phyloP scores from a whole-genome alignment of 805 yeast species.

The Candida ipomoeae region DNA sequence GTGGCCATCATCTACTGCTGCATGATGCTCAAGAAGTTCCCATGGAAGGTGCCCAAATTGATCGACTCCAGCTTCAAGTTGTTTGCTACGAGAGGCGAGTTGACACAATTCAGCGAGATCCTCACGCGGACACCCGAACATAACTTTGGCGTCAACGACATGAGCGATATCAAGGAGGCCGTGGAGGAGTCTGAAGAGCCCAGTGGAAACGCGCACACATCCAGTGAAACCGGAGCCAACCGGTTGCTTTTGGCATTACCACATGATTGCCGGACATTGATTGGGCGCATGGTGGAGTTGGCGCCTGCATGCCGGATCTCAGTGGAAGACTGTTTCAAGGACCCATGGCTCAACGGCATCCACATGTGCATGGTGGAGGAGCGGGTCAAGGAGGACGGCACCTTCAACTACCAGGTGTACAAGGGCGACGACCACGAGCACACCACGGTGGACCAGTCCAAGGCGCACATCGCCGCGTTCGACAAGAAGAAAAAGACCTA shows the following conservation, averaged over 20 bases:
- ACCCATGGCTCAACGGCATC: slow-evolving; percentile 61
- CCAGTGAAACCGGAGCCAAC: slow-evolving; percentile 65
- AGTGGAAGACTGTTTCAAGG: slow-evolving; percentile 75
- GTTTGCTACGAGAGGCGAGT: slow-evolving; percentile 72
- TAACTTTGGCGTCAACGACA: slow-evolving; percentile 14
- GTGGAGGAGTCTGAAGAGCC: slow-evolving; percentile 16
- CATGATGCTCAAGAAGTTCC: slow-evolving; percentile 87
- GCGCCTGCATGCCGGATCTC: slow-evolving; percentile 83
- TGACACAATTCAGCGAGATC: slow-evolving; percentile 54
- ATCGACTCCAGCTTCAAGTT: slow-evolving; percentile 79
- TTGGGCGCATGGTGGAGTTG: slow-evolving; percentile 72
- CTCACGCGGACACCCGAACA: slow-evolving; percentile 50
- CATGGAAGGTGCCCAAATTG: slow-evolving; percentile 89
- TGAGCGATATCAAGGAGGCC: slow-evolving; percentile 20
- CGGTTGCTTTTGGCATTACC: slow-evolving; percentile 69
- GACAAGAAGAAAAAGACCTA: slow-evolving; percentile 67
- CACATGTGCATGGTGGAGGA: slow-evolving; percentile 66
- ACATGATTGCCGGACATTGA: slow-evolving; percentile 60
- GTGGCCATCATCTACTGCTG: slow-evolving; percentile 87
- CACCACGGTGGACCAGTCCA: slow-evolving; percentile 86
- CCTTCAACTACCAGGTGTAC: slow-evolving; percentile 33
- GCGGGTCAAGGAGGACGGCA: slow-evolving; percentile 33
- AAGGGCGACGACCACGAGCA: slow-evolving; percentile 67
- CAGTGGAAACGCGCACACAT: slow-evolving; percentile 49
- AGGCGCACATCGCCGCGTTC: slow-evolving; percentile 91